Evolutionary conservation across 768 basidiomycete species (phyloP).

Genomic region (Termitomyces sp.): DNA sequence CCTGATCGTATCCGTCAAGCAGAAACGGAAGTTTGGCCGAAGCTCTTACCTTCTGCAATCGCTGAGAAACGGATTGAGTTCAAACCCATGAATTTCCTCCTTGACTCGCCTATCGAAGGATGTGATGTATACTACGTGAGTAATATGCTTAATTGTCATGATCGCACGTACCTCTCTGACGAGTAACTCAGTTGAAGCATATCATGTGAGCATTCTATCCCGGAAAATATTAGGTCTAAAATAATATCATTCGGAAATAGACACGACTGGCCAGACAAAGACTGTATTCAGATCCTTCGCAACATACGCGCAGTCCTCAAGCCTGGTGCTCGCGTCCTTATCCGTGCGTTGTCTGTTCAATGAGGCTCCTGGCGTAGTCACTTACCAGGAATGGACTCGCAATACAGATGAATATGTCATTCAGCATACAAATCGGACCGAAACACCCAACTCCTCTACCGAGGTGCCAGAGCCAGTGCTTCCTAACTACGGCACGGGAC

Average conservation of each 20-base stretch:
- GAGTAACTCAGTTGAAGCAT: constrained; percentile 26
- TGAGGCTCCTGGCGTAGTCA: constrained; percentile 27
- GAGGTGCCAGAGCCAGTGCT: constrained; percentile 38
- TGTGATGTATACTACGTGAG: constrained; percentile 40
- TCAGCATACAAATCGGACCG: constrained; percentile 15
- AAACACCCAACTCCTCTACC: too few species aligned
- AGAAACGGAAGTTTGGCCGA: constrained; percentile 28
- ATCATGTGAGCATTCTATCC: constrained; percentile 26
- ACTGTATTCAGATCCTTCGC: constrained; percentile 30
- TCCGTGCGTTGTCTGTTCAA: background rate
- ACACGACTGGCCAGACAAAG: constrained; percentile 39
- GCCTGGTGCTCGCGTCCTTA: constrained; percentile 20
- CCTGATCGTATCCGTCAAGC: constrained; percentile 27
- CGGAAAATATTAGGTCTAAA: background rate
- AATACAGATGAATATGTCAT: constrained; percentile 34
- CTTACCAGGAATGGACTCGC: background rate
- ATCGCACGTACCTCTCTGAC: background rate
- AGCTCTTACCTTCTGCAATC: constrained; percentile 30
- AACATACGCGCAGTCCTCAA: constrained; percentile 33
- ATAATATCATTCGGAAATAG: constrained; percentile 16
- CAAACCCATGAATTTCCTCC: constrained; percentile 35
- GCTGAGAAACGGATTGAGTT: constrained; percentile 31
- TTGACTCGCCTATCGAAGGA: constrained; percentile 27
- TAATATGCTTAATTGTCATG: too few species aligned
- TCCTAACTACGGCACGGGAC: constrained; percentile 44